These are phyloP conservation scores for Rhizodiscina lignyota DNA, from an alignment of 495 filamentous ascomycete species.

Conservation along the genomic window DNA sequence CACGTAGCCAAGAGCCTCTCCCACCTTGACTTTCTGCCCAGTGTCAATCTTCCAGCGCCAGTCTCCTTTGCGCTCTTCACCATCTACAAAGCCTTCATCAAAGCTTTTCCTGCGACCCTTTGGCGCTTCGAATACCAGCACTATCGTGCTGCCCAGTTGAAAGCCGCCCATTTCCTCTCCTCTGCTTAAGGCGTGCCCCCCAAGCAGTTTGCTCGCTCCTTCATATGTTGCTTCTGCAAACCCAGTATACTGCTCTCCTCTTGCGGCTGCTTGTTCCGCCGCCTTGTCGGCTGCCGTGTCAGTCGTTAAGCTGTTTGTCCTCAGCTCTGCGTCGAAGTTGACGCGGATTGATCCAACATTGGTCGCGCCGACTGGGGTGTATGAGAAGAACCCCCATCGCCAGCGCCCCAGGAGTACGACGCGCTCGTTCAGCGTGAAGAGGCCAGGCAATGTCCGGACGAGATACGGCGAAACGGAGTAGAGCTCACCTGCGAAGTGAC, in stretches of 20 bases:
- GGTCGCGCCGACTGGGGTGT: slow-evolving; percentile 91
- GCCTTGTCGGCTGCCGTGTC: slow-evolving; percentile 77
- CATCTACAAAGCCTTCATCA: slow-evolving; percentile 42
- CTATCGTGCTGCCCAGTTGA: slow-evolving; percentile 87
- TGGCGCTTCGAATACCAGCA: slow-evolving; percentile 93
- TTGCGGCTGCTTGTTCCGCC: slow-evolving; percentile 54
- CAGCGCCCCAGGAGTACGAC: slow-evolving; percentile 87
- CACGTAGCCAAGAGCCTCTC: slow-evolving; percentile 63
- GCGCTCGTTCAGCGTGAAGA: slow-evolving; percentile 94
- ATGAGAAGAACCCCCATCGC: slow-evolving; percentile 95
- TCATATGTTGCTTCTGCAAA: slow-evolving; percentile 85
- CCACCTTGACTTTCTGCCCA: slow-evolving; percentile 78
- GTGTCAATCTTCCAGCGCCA: slow-evolving; percentile 73
- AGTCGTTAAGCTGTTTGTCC: slow-evolving; percentile 79
- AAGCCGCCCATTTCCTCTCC: slow-evolving; percentile 98
- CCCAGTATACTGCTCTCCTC: slow-evolving; percentile 67
- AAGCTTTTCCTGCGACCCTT: slow-evolving; percentile 43
- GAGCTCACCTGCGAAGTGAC: slow-evolving; percentile 93
- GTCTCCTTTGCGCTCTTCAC: slow-evolving; percentile 39
- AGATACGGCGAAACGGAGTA: slow-evolving; percentile 92
- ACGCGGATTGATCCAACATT: slow-evolving; percentile 95
- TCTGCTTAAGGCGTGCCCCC: slow-evolving; percentile 64
- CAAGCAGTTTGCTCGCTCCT: slow-evolving; percentile 55
- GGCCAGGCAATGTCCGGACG: slow-evolving; percentile 72
- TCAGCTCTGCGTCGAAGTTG: slow-evolving; percentile 89